These are phyloP conservation scores for Sporothrix phasma DNA, from an alignment of 2,329 filamentous ascomycete genomes.

Conservation along the genomic window DNA sequence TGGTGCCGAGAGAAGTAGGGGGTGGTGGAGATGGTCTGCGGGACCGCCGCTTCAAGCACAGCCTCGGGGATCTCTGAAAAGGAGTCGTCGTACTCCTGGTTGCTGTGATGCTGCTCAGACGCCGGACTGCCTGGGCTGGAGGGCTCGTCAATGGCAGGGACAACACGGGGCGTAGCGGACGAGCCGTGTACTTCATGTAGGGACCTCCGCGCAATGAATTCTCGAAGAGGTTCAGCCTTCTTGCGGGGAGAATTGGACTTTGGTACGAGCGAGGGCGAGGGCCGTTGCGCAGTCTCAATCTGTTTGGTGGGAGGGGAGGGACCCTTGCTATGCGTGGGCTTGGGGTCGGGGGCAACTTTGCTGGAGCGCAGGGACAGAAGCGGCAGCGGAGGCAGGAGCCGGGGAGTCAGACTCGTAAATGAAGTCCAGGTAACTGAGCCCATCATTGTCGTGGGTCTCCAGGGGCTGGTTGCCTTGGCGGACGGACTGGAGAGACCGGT, in stretches of 20 bases:
- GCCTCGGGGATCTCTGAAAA: slow-evolving; percentile 47
- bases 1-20: slow-evolving; percentile 14
- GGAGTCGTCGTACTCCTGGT: slow-evolving; percentile 39
- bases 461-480: slow-evolving; percentile 26
- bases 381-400: neutral
- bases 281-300: neutral
- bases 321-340: neutral
- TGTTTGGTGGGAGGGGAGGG: neutral
- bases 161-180: neutral
- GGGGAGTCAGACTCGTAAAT: slow-evolving; percentile 9
- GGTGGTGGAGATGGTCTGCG: slow-evolving; percentile 26
- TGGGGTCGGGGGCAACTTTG: neutral
- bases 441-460: slow-evolving; percentile 4
- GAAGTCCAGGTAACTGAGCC: slow-evolving; percentile 15
- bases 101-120: slow-evolving; percentile 1
- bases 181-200: slow-evolving; percentile 7
- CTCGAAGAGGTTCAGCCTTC: slow-evolving; percentile 15
- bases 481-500: slow-evolving; percentile 42
- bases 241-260: slow-evolving; percentile 12
- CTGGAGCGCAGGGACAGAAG: too few species aligned
- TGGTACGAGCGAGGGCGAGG: neutral
- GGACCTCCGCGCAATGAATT: slow-evolving; percentile 15
- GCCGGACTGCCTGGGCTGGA: slow-evolving; percentile 16
- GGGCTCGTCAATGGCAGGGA: neutral
- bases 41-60: slow-evolving; percentile 38